phyloP scores from a whole-genome alignment of 257 asterid genomes.

The Agastache rugosa region DNA sequence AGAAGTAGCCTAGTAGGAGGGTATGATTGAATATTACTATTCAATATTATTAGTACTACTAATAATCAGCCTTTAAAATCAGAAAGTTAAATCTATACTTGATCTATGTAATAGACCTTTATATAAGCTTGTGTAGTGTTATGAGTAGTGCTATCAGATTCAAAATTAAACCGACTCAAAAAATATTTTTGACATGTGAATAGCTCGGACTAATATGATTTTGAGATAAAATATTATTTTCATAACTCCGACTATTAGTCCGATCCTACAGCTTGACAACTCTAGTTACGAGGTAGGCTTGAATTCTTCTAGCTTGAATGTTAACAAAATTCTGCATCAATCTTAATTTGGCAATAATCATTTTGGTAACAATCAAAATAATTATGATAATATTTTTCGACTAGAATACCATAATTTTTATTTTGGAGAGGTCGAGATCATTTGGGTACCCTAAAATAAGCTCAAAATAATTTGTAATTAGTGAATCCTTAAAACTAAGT shows the following conservation, averaged over 20 bases:
- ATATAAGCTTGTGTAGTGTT: too few relatives aligned
- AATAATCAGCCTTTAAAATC: conserved; percentile 1
- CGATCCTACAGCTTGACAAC: background rate
- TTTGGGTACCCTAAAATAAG: background rate
- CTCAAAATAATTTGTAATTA: background rate
- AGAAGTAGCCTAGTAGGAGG: conserved; percentile 6
- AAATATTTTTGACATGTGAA: too few relatives aligned
- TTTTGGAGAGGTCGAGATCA: background rate
- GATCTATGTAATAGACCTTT: too few relatives aligned
- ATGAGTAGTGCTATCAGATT: too few relatives aligned
- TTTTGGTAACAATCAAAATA: too few relatives aligned
- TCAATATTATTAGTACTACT: conserved; percentile 21
- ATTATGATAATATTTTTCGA: too few relatives aligned
- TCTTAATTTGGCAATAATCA: too few relatives aligned
- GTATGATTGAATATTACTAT: conserved; percentile 33
- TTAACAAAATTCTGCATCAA: background rate
- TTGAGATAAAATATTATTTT: too few relatives aligned
- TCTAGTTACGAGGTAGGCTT: background rate
- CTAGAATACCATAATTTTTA: background rate
- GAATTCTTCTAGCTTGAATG: background rate
- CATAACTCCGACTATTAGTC: too few relatives aligned
- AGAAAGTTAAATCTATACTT: background rate
- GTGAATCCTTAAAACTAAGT: background rate
- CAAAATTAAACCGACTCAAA: too few relatives aligned
- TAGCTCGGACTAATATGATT: too few relatives aligned